A percentile compares a stretch with the other conserved stretches of the same genome.
Conservation (phyloP, 2,329 filamentous ascomycete genomes). For the Aspergillus sp. region DNA sequence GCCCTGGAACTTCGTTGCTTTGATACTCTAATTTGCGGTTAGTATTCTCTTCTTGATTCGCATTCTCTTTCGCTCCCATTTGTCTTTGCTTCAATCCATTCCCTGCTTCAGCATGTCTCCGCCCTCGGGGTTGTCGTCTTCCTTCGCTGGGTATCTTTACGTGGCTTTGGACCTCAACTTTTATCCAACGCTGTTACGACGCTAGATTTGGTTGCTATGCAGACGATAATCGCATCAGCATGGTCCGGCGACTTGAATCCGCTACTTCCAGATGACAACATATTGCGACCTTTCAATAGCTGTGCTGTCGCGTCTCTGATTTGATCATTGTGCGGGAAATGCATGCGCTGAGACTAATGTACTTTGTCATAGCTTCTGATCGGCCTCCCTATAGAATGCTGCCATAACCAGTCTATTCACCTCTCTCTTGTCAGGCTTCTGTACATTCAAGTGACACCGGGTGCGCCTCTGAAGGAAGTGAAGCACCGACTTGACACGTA, state of each 20-base stretch:
- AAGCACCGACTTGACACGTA: slow-evolving; percentile 11
- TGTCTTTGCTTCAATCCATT: slow-evolving; percentile 2
- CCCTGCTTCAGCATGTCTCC: slow-evolving; percentile 10
- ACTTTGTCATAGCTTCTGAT: slow-evolving; percentile 18
- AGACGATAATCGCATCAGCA: slow-evolving; percentile 5
- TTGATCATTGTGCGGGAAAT: slow-evolving; percentile 3
- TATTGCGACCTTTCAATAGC: slow-evolving; percentile 16
- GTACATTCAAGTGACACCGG: slow-evolving; percentile 29
- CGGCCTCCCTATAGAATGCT: slow-evolving; percentile 36
- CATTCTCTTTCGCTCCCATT: slow-evolving; percentile 7
- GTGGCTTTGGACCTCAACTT: slow-evolving; percentile 10
- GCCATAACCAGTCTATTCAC: slow-evolving; percentile 26
- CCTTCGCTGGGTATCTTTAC: slow-evolving; percentile 8
- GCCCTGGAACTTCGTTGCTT: slow-evolving; percentile 23
- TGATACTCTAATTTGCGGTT: slow-evolving; percentile 24
- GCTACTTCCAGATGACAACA: slow-evolving; percentile 12
- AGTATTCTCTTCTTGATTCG: slow-evolving; percentile 22
- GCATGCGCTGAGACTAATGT: slow-evolving; percentile 21
- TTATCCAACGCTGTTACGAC: background rate
- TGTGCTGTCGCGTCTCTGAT: slow-evolving; percentile 25
- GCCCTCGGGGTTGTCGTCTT: slow-evolving; percentile 17
- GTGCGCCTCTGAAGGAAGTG: slow-evolving; percentile 12
- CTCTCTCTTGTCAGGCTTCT: slow-evolving; percentile 15
- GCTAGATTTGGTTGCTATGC: background rate
- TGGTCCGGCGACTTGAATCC: slow-evolving; percentile 20